A percentile compares a stretch with the other conserved stretches of the same genome.
Evolutionary conservation across 2,329 filamentous ascomycete genomes (phyloP).

Genomic region (Neospermospora avenae): DNA sequence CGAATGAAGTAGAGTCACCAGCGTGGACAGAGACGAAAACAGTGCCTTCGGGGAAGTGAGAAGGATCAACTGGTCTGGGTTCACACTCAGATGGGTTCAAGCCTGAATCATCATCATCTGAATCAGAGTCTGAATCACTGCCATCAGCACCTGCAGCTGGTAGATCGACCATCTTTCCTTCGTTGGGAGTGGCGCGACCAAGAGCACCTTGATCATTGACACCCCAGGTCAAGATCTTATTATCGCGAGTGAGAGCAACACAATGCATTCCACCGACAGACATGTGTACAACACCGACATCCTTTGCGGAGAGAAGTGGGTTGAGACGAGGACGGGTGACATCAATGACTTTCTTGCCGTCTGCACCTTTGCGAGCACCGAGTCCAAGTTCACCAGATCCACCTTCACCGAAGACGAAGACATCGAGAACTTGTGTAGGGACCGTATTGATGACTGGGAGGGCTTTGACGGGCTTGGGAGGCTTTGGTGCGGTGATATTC

Average conservation of each 20-base stretch:
- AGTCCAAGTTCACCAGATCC: constrained; percentile 79
- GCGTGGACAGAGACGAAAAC: constrained; percentile 65
- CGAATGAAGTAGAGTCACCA: constrained; percentile 73
- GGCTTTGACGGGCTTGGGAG: constrained; percentile 33
- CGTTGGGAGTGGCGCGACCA: constrained; percentile 68
- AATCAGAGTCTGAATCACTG: constrained; percentile 40
- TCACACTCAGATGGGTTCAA: constrained; percentile 72
- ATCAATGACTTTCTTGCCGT: constrained; percentile 61
- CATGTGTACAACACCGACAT: constrained; percentile 68
- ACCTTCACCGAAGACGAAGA: constrained; percentile 80
- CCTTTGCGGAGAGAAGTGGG: constrained; percentile 51
- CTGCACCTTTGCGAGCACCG: constrained; percentile 57
- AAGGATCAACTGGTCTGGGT: constrained; percentile 57
- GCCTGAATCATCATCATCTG: constrained; percentile 46
- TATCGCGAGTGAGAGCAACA: constrained; percentile 72
- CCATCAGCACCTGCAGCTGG: constrained; percentile 42
- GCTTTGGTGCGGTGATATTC: constrained; percentile 23
- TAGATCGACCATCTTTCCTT: constrained; percentile 58
- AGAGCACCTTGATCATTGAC: constrained; percentile 83
- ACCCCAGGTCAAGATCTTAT: constrained; percentile 81
- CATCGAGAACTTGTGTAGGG: constrained; percentile 61
- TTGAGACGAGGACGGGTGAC: constrained; percentile 74
- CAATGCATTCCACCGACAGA: constrained; percentile 82
- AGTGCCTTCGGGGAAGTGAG: constrained; percentile 58
- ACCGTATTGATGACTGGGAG: constrained; percentile 57